Evolutionary conservation across 345 rosid species (phyloP), one percentile per base, ranked within the genome.

Genomic region (Chamaenerion angustifolium): DNA sequence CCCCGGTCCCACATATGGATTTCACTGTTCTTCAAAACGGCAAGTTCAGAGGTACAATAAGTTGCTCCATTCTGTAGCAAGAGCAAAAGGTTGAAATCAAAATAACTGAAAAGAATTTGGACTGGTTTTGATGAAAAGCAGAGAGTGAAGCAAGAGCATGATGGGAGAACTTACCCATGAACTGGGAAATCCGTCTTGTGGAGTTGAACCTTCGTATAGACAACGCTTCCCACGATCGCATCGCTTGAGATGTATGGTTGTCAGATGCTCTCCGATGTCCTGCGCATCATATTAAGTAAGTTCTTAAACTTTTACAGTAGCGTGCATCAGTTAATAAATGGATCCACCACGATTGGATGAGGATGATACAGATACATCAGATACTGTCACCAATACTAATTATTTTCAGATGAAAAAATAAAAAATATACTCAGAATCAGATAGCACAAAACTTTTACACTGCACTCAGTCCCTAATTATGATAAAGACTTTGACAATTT

Each of bases 1-100:
- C 98, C 94, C 40, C 85, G 74, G 60, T 92, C 98, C 98, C 93
- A 82, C 45, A 78, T 71, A 50, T 87, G 95, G 53, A 82, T 68
- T 73, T 92, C 98, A 48, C 71, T 82, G 67, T 84, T 92, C 78
- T 84, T 82, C 60, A 83, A 35, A 50, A 92, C 56, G 4, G 85
- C 64, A 45, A 92, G 96, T 64, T 84, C 95, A n/a, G 93, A 83
- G 49, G 93, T 75, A 62, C 82, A 84, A 74, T 72, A 71, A 40
- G 74, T 54, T 25, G 93, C 95, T 14, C 93, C 95, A 48, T 72
- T 85, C 97, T 82, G 67, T 44, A 5, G 37, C 37, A 31, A 31
- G 37, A 31, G 37, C 7, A 31, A 7, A 18, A 18, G 18, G 42
- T 35, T 10, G 18, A 31, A 31, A 5, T 31, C 1, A 7, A 8